These are phyloP conservation scores for Aspergillus sclerotiicarbonarius DNA, from an alignment of 495 filamentous ascomycete species.

Conservation along the genomic window DNA sequence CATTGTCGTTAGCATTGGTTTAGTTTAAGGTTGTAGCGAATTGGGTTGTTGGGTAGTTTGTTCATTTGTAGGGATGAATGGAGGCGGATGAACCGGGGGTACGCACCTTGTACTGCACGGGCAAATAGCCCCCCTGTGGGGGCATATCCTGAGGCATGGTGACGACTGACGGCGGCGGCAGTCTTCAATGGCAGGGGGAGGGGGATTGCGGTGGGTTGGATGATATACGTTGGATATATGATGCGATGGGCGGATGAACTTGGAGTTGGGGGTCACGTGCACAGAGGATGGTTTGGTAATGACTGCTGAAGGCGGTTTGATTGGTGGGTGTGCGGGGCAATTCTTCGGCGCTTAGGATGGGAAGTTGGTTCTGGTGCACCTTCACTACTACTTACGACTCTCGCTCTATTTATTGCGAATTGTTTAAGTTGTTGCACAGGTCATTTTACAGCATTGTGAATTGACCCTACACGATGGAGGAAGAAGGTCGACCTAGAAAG, in stretches of 20 bases:
- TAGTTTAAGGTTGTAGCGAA: conserved; percentile 4
- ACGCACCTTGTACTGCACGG: conserved; percentile 91
- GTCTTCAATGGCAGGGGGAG: conserved; percentile 24
- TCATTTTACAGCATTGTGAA: conserved; percentile 6
- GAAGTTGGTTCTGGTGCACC: background rate
- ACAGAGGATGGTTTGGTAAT: conserved; percentile 29
- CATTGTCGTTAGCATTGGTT: conserved; percentile 13
- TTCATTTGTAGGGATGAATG: background rate
- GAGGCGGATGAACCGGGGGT: background rate
- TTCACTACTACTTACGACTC: background rate
- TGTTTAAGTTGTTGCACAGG: background rate
- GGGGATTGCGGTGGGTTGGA: conserved; percentile 20
- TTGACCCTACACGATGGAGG: conserved; percentile 43
- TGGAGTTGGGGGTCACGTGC: conserved; percentile 38
- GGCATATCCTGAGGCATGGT: conserved; percentile 80
- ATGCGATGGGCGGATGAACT: conserved; percentile 34
- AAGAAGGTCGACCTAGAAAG: conserved; percentile 53
- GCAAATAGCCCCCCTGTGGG: conserved; percentile 87
- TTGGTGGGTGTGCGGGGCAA: conserved; percentile 25
- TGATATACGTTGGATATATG: conserved; percentile 13
- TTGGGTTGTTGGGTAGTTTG: background rate
- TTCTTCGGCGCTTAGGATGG: background rate
- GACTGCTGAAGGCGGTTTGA: conserved; percentile 26
- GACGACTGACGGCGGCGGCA: conserved; percentile 24
- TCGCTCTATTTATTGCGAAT: background rate